phyloP scores from a whole-genome alignment of 208 protist species.

The Acanthamoeba royreba region DNA sequence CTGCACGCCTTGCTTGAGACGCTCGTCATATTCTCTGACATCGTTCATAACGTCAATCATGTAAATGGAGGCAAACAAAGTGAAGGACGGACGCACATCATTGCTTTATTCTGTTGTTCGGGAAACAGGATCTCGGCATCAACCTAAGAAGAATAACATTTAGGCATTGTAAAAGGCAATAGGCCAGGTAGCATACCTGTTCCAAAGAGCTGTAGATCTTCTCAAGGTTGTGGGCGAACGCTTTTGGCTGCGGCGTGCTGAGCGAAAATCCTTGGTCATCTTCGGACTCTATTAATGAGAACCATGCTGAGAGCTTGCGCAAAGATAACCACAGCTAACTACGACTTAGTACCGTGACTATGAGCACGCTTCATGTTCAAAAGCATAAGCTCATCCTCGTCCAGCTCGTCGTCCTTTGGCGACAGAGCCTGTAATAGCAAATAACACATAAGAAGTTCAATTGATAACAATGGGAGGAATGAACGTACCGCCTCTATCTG shows the following conservation, averaged over 20 bases:
- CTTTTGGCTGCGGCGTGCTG: background rate
- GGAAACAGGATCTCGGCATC: background rate
- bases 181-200: background rate
- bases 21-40: background rate
- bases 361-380: background rate
- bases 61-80: background rate
- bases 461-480: background rate
- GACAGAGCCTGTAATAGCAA: background rate
- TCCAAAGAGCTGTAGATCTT: background rate
- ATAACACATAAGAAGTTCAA: background rate
- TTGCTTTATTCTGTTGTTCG: background rate
- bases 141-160: background rate
- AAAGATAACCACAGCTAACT: background rate
- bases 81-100: background rate
- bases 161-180: background rate
- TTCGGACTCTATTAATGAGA: background rate
- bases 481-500: background rate
- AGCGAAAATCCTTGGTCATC: background rate
- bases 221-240: background rate
- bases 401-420: background rate
- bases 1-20: background rate
- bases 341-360: background rate
- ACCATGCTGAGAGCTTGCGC: background rate
- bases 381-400: background rate
- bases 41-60: background rate